A percentile compares a stretch with the other conserved stretches of the same genome.
Evolutionary conservation across 2,329 filamentous ascomycete genomes (phyloP).

Genomic region (Raffaelea arxii): DNA sequence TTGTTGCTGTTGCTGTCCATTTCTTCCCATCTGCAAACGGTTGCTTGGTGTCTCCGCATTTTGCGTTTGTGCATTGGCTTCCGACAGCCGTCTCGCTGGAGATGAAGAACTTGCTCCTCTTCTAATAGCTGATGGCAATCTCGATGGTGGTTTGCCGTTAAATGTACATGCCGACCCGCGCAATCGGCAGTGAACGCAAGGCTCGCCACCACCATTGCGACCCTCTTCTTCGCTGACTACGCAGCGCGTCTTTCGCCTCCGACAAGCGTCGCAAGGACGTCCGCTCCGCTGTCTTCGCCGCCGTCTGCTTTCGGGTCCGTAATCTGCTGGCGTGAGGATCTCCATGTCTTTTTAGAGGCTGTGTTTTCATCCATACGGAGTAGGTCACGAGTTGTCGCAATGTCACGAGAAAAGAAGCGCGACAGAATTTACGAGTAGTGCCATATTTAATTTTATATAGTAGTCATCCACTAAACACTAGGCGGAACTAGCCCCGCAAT

Average conservation of each 20-base stretch:
- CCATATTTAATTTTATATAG: too few relatives aligned
- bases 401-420: too few relatives aligned
- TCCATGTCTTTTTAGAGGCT: too few relatives aligned
- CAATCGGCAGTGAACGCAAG: slow-evolving; percentile 11
- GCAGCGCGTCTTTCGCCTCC: slow-evolving; percentile 23
- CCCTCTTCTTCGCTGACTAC: slow-evolving; percentile 11
- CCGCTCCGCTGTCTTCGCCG: slow-evolving; percentile 18
- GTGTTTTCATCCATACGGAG: too few relatives aligned
- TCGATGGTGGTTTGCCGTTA: slow-evolving; percentile 4
- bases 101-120: background rate
- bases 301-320: slow-evolving; percentile 30
- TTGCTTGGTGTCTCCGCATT: too few relatives aligned
- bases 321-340: slow-evolving; percentile 22
- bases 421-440: too few relatives aligned
- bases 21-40: too few relatives aligned
- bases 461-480: too few relatives aligned
- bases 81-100: slow-evolving; percentile 8
- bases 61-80: slow-evolving; percentile 4
- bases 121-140: slow-evolving; percentile 2
- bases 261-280: slow-evolving; percentile 23
- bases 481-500: too few relatives aligned
- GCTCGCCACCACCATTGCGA: background rate
- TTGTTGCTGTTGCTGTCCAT: too few relatives aligned
- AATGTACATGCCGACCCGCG: slow-evolving; percentile 10
- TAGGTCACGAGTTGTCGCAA: too few relatives aligned